Conservation (phyloP, 345 rosid species). For the Eutrema yunnanense region DNA sequence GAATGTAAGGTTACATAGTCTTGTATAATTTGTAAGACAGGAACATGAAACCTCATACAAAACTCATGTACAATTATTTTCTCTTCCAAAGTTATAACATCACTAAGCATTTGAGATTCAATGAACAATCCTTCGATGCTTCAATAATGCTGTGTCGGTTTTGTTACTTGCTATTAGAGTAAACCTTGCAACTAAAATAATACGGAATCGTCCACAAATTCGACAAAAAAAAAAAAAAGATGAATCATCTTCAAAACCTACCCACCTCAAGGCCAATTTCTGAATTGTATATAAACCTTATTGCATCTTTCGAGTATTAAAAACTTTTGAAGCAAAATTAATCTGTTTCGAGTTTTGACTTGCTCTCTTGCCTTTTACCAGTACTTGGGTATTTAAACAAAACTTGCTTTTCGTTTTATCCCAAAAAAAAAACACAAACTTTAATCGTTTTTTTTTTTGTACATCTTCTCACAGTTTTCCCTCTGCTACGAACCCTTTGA, state of each 20-base stretch:
- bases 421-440: not conserved
- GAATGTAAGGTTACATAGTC: conserved; percentile 3
- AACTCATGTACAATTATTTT: conserved; percentile 2
- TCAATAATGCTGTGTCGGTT: not conserved
- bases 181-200: no score
- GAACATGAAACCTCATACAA: conserved; percentile 7
- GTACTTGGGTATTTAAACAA: not conserved
- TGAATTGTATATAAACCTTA: no score
- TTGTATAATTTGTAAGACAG: conserved; percentile 15
- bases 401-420: not conserved
- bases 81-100: not conserved
- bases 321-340: not conserved
- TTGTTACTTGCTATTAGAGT: not conserved
- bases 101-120: not conserved
- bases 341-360: not conserved
- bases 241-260: no score
- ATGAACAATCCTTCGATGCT: not conserved
- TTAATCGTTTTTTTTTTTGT: not conserved
- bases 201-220: no score
- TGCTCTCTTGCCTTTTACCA: not conserved
- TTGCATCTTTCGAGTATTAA: no score
- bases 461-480: not conserved
- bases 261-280: no score
- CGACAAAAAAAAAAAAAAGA: no score
- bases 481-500: conserved; percentile 18